phyloP scores from a whole-genome alignment of 306 rosid genomes.

The Fagus sylvatica region DNA sequence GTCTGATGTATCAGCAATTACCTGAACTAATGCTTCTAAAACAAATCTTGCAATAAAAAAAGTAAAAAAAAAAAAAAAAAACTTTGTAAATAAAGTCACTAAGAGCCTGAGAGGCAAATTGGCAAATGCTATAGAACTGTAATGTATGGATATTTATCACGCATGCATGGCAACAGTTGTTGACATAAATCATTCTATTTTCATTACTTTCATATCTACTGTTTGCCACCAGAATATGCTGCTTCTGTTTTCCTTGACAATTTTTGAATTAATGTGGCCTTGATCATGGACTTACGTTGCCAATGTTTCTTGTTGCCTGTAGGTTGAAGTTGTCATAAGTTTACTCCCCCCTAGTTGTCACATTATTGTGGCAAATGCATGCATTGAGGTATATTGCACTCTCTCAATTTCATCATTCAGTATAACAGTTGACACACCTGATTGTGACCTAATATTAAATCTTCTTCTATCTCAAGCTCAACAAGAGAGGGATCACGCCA shows the following conservation, averaged over 20 bases:
- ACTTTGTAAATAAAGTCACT: not conserved
- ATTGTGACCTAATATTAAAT: constrained; percentile 4
- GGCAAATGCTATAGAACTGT: constrained; percentile 1
- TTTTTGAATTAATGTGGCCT: constrained; percentile 8
- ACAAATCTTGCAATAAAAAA: constrained; percentile 9
- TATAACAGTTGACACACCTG: not conserved
- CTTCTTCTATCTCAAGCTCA: not conserved
- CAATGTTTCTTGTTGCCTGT: constrained; percentile 22
- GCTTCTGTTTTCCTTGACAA: not conserved
- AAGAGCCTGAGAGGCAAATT: constrained; percentile 4
- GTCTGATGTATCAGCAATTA: not conserved
- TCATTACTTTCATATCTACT: not conserved
- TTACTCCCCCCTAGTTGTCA: constrained; percentile 83
- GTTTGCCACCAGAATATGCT: constrained; percentile 7
- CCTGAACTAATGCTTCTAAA: constrained; percentile 7
- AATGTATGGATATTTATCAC: constrained; percentile 1
- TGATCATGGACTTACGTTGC: constrained; percentile 12
- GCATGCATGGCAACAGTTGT: constrained; percentile 5
- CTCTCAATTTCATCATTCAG: constrained; percentile 26
- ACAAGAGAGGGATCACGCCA: not conserved
- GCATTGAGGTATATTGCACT: constrained; percentile 71
- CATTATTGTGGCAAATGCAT: constrained; percentile 71
- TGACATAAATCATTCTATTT: not conserved
- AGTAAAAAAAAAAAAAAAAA: not conserved
- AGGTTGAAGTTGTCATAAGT: constrained; percentile 93